A percentile compares a stretch with the other conserved stretches of the same genome.
Conservation (phyloP, 2,329 filamentous ascomycete genomes). For the Stromatinia cepivora region DNA sequence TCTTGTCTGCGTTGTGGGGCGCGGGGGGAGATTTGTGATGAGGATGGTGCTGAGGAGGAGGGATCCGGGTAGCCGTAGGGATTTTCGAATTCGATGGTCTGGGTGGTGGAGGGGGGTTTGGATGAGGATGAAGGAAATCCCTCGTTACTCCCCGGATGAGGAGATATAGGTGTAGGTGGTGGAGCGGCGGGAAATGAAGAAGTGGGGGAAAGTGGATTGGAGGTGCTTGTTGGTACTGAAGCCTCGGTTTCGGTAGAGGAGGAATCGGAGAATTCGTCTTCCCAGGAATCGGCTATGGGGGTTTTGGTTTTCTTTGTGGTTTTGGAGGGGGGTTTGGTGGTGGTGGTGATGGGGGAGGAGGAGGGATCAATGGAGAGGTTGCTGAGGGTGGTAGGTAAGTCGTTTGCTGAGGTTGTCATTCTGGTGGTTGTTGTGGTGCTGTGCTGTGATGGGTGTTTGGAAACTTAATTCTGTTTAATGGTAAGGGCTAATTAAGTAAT, state of each 20-base stretch:
- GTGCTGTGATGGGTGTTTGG: not conserved
- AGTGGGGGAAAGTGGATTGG: slow-evolving; percentile 25
- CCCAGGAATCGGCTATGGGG: slow-evolving; percentile 70
- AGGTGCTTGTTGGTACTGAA: slow-evolving; percentile 32
- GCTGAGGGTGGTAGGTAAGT: slow-evolving; percentile 34
- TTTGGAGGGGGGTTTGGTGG: not conserved
- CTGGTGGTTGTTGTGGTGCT: not conserved
- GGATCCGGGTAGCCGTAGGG: slow-evolving; percentile 33
- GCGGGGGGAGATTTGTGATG: slow-evolving; percentile 27
- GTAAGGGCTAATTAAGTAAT: no score
- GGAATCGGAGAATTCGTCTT: slow-evolving; percentile 60
- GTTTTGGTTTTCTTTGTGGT: slow-evolving; percentile 42
- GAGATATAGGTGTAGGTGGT: slow-evolving; percentile 66
- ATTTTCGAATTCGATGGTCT: slow-evolving; percentile 26
- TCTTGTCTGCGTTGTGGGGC: slow-evolving; percentile 60
- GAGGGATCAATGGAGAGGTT: slow-evolving; percentile 27
- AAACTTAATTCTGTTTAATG: no score
- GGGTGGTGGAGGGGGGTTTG: not conserved
- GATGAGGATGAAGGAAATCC: not conserved
- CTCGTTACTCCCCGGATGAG: slow-evolving; percentile 39
- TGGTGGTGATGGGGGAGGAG: slow-evolving; percentile 31
- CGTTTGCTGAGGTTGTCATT: slow-evolving; percentile 23
- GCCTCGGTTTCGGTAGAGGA: slow-evolving; percentile 31
- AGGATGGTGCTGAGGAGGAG: not conserved
- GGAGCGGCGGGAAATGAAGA: slow-evolving; percentile 51